These are phyloP conservation scores for Rhizophagus clarus DNA, from an alignment of 192 early-diverging fungal species.

Conservation along the genomic window DNA sequence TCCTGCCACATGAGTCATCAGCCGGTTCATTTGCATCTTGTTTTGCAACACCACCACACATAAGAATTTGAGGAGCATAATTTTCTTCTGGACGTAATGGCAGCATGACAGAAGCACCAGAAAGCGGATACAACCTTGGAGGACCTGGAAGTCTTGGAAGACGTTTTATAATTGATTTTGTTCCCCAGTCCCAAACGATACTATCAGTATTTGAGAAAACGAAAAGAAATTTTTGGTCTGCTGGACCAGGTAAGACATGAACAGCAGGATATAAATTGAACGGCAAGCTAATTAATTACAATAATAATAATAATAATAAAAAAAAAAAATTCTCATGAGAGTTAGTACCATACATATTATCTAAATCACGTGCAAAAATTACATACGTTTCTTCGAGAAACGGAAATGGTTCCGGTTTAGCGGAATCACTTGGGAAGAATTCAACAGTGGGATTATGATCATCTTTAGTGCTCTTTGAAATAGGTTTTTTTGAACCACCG, in stretches of 20 bases:
- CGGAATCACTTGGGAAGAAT: constrained; percentile 11
- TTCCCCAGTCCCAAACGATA: constrained; percentile 52
- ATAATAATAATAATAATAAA: too few species aligned
- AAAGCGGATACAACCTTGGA: constrained; percentile 56
- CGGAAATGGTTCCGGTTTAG: constrained; percentile 38
- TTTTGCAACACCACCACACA: constrained; percentile 62
- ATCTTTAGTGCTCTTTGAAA: constrained; percentile 37
- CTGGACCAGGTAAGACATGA: constrained; percentile 46
- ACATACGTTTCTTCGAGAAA: constrained; percentile 47
- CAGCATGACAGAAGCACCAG: constrained; percentile 57
- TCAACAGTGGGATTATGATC: constrained; percentile 55
- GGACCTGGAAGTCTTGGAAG: constrained; percentile 50
- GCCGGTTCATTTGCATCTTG: constrained; percentile 33
- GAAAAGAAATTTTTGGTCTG: constrained; percentile 41
- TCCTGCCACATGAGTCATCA: constrained; percentile 50
- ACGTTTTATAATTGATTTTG: constrained; percentile 42
- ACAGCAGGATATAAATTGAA: constrained; percentile 57
- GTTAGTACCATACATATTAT: neutral
- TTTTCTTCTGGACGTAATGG: constrained; percentile 58
- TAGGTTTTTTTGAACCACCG: constrained; percentile 54
- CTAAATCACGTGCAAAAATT: neutral
- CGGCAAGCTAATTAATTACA: constrained; percentile 35
- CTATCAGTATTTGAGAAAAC: constrained; percentile 57
- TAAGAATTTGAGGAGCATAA: constrained; percentile 56
- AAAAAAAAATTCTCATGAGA: neutral